A percentile compares a stretch with the other conserved stretches of the same genome.
phyloP scores from a whole-genome alignment of 352 stramenopile genomes.

The Globisporangium camurandrum region DNA sequence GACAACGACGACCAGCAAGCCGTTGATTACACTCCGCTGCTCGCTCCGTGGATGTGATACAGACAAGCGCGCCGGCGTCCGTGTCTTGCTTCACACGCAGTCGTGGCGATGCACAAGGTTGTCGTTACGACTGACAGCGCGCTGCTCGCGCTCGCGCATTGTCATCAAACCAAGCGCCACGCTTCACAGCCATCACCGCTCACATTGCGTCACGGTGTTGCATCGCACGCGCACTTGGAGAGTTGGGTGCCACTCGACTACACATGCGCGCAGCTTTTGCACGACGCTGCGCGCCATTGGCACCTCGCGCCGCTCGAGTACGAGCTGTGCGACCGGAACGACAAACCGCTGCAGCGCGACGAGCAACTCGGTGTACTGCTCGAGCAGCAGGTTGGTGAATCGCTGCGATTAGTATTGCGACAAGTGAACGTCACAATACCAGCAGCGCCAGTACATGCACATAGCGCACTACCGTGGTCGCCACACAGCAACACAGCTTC shows the following conservation, averaged over 20 bases:
- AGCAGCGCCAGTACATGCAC: too few relatives aligned
- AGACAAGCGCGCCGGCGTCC: too few relatives aligned
- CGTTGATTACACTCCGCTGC: too few relatives aligned
- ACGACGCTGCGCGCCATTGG: conserved; percentile 44
- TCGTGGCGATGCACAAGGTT: conserved; percentile 27
- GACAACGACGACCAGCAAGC: too few relatives aligned
- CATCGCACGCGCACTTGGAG: conserved; percentile 12
- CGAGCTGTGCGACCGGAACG: conserved; percentile 25
- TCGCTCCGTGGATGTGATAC: too few relatives aligned
- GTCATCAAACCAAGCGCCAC: neutral
- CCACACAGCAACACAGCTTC: too few relatives aligned
- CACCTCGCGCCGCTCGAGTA: conserved; percentile 31
- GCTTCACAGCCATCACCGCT: neutral
- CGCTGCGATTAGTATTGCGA: neutral
- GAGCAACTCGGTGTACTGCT: conserved; percentile 10
- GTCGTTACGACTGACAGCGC: conserved; percentile 17
- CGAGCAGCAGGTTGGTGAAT: neutral
- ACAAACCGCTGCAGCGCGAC: conserved; percentile 15
- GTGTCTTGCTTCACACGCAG: neutral
- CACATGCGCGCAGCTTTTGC: conserved; percentile 24
- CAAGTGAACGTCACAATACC: neutral
- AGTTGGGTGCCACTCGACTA: conserved; percentile 54
- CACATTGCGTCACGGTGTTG: neutral
- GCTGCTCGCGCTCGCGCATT: neutral
- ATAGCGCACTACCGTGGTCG: too few relatives aligned